Evolutionary conservation across 2,329 filamentous ascomycete species (phyloP), one percentile per base, ranked within the genome.

Genomic region (Xylaria digitata): DNA sequence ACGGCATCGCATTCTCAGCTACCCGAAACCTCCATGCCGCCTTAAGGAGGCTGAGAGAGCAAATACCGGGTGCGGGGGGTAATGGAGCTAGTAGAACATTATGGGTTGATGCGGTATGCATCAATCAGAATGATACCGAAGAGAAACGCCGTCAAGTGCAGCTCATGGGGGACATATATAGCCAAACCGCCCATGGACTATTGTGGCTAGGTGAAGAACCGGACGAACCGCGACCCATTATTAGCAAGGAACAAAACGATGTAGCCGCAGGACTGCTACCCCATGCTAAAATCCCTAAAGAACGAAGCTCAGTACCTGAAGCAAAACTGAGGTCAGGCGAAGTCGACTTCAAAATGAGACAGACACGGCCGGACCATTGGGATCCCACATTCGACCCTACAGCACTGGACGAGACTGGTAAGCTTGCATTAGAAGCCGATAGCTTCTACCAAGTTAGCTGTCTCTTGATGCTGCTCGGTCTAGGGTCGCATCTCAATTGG

Each of bases 91-190:
- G 45, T 37, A 61, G 63, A 32, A 48, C 52, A 19, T 40, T 63
- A 3, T 64, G 61, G 61, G 40, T 64, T 13, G 61, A 64, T 23
- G 61, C 61, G 6, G 54, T 64, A 21, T 64, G 61, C 37, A 58
- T 64, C 21, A 58, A 64, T 13, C 61, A 64, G 23, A 13, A 49
- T n/a, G 61, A 64, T 21, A 2, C 34, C n/a, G 34, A 53, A 21
- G 61, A 64, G 45, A 57, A 52, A 43, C 21, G 54, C 3, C 37
- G 37, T 6, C 61, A 64, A 23, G 61, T 64, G 5, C 43, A 46
- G 30, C 53, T 64, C 4, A 64, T 64, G 61, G 46, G 53, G n/a
- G 59, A 59, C 15, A 66, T 66, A 46, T 62, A 59, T 37, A 63
- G 57, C 15, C 63, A 53, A 26, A 61, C 63, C 6, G n/a, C 21